phyloP scores from a whole-genome alignment of 208 protist genomes.

The Wallacemonas rigidus region DNA sequence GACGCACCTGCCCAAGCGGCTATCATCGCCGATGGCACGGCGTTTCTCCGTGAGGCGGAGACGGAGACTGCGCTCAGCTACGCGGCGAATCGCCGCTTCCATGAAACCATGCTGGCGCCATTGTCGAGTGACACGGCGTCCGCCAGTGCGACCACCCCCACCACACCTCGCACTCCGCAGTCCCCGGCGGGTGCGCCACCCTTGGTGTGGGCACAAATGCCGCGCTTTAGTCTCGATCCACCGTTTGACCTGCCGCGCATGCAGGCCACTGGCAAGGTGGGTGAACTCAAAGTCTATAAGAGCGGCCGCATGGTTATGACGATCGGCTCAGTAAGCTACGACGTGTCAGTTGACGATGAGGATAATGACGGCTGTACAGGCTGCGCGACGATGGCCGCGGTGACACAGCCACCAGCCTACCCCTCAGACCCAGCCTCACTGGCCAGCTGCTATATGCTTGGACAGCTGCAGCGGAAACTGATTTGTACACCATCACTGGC shows the following conservation, averaged over 20 bases:
- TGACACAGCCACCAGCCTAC: conserved; percentile 46
- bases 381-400: conserved; percentile 47
- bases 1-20: conserved; percentile 9
- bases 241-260: conserved; percentile 54
- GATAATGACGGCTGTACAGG: conserved; percentile 26
- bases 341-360: conserved; percentile 64
- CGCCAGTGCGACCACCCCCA: background rate
- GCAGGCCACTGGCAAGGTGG: conserved; percentile 66
- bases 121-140: background rate
- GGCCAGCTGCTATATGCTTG: conserved; percentile 69
- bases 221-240: conserved; percentile 56
- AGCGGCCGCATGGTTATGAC: conserved; percentile 84
- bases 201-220: conserved; percentile 84
- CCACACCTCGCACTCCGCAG: conserved; percentile 11
- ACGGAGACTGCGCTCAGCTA: conserved; percentile 41
- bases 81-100: conserved; percentile 65
- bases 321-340: conserved; percentile 76
- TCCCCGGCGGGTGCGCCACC: conserved; percentile 7
- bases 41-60: conserved; percentile 65
- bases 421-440: conserved; percentile 32
- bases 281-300: conserved; percentile 75
- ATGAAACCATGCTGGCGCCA: conserved; percentile 41
- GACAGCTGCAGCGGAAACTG: conserved; percentile 70
- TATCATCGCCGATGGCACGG: conserved; percentile 46
- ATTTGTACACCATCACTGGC: conserved; percentile 74